Percentiles rank a stretch among this genome's conserved stretches.
phyloP scores from a whole-genome alignment of 352 stramenopile genomes.

The Phytophthora pluvialis region DNA sequence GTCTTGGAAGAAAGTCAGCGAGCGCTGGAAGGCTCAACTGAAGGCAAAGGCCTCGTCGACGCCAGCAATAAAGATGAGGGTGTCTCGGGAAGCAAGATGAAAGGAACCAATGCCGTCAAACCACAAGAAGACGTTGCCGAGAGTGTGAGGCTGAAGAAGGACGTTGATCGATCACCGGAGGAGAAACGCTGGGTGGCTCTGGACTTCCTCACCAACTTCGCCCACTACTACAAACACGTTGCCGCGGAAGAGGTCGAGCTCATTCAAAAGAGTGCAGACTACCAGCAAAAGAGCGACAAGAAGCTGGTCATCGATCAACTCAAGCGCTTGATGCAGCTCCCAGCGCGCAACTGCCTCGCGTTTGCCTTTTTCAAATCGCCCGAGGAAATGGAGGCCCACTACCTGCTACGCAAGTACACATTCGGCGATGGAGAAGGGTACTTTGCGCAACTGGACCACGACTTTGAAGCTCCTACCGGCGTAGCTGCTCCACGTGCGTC shows the following conservation, averaged over 20 bases:
- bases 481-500: slow-evolving; percentile 21
- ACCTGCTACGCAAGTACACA: slow-evolving; percentile 71
- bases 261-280: slow-evolving; percentile 61
- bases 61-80: slow-evolving; percentile 1
- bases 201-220: slow-evolving; percentile 67
- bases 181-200: slow-evolving; percentile 76
- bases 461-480: slow-evolving; percentile 38
- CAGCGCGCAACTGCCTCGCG: slow-evolving; percentile 67
- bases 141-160: slow-evolving; percentile 54
- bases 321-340: slow-evolving; percentile 57
- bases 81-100: background rate
- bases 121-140: slow-evolving; percentile 35
- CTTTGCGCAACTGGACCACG: slow-evolving; percentile 51
- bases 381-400: slow-evolving; percentile 64
- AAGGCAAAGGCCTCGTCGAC: slow-evolving; percentile 8
- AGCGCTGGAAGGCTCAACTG: slow-evolving; percentile 34
- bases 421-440: slow-evolving; percentile 73
- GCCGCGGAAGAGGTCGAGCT: slow-evolving; percentile 60
- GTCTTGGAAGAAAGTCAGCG: slow-evolving; percentile 44
- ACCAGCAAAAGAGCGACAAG: slow-evolving; percentile 43
- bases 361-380: slow-evolving; percentile 72
- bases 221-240: slow-evolving; percentile 75
- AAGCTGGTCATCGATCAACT: slow-evolving; percentile 55
- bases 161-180: slow-evolving; percentile 48
- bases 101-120: background rate